A percentile compares a stretch with the other conserved stretches of the same genome.
Conservation (phyloP, 2,329 filamentous ascomycete species). For the Paracoccidioides brasiliensis region DNA sequence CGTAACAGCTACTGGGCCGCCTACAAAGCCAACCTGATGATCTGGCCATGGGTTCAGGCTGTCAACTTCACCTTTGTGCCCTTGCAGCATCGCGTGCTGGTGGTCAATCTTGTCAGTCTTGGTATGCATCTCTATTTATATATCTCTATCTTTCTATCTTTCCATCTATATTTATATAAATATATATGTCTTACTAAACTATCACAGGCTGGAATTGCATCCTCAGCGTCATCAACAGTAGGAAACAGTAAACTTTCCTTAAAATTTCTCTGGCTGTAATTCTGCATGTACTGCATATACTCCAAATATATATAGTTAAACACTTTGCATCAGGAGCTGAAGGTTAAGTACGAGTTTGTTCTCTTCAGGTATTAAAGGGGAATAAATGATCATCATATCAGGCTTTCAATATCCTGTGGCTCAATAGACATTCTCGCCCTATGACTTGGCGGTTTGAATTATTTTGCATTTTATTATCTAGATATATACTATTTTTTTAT, state of each 20-base stretch:
- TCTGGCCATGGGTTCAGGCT: slow-evolving; percentile 78
- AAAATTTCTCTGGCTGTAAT: too few relatives aligned
- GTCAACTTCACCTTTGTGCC: slow-evolving; percentile 82
- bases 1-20: slow-evolving; percentile 56
- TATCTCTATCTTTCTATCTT: background rate
- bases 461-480: too few relatives aligned
- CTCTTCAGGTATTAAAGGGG: background rate
- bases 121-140: slow-evolving; percentile 33
- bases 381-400: too few relatives aligned
- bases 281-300: too few relatives aligned
- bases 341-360: background rate
- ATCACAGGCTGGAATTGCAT: slow-evolving; percentile 46
- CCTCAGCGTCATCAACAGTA: slow-evolving; percentile 43
- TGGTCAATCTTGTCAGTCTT: slow-evolving; percentile 70
- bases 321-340: too few relatives aligned
- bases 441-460: too few relatives aligned
- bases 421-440: too few relatives aligned
- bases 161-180: background rate
- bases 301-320: too few relatives aligned
- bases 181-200: background rate
- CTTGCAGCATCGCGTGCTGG: slow-evolving; percentile 66
- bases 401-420: too few relatives aligned
- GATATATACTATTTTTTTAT: too few relatives aligned
- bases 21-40: slow-evolving; percentile 68
- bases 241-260: slow-evolving; percentile 15